Percentiles rank a stretch among this genome's conserved stretches.
phyloP scores from a whole-genome alignment of 805 yeast species.

The Lipomyces yamanashiensis region DNA sequence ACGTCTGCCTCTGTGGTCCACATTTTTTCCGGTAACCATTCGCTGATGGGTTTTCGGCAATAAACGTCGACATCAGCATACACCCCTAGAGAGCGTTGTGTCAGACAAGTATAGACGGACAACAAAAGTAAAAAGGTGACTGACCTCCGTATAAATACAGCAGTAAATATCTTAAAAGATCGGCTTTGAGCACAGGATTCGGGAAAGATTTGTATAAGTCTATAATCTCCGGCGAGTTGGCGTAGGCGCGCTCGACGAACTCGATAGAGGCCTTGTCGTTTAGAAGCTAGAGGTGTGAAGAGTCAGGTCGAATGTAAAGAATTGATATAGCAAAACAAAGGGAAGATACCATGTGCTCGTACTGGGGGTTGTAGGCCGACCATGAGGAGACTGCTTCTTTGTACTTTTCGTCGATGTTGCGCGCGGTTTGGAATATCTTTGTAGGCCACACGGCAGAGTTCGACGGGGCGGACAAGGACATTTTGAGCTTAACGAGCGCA shows the following conservation, averaged over 20 bases:
- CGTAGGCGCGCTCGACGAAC: slow-evolving; percentile 23
- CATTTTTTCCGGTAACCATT: slow-evolving; percentile 25
- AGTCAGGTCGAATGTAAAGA: not conserved
- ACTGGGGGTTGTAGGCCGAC: slow-evolving; percentile 24
- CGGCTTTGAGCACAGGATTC: slow-evolving; percentile 30
- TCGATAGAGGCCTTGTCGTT: slow-evolving; percentile 18
- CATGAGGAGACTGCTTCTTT: slow-evolving; percentile 27
- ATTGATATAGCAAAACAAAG: not conserved
- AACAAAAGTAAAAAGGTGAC: not conserved
- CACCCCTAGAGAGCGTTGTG: slow-evolving; percentile 16
- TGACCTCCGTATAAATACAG: slow-evolving; percentile 33
- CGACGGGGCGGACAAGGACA: slow-evolving; percentile 2
- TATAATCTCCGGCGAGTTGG: slow-evolving; percentile 29
- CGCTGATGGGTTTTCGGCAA: slow-evolving; percentile 33
- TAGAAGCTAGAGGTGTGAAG: slow-evolving; percentile 13
- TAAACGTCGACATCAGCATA: slow-evolving; percentile 36
- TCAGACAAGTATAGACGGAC: not conserved
- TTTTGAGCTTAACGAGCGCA: slow-evolving; percentile 22
- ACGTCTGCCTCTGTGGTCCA: slow-evolving; percentile 30
- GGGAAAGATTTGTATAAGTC: slow-evolving; percentile 26
- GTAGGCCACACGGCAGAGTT: slow-evolving; percentile 25
- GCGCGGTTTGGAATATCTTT: slow-evolving; percentile 29
- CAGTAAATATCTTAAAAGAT: slow-evolving; percentile 33
- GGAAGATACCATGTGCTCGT: slow-evolving; percentile 24
- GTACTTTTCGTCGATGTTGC: slow-evolving; percentile 6